Conservation (phyloP, 768 basidiomycete genomes). For the Megacollybia marginata region DNA sequence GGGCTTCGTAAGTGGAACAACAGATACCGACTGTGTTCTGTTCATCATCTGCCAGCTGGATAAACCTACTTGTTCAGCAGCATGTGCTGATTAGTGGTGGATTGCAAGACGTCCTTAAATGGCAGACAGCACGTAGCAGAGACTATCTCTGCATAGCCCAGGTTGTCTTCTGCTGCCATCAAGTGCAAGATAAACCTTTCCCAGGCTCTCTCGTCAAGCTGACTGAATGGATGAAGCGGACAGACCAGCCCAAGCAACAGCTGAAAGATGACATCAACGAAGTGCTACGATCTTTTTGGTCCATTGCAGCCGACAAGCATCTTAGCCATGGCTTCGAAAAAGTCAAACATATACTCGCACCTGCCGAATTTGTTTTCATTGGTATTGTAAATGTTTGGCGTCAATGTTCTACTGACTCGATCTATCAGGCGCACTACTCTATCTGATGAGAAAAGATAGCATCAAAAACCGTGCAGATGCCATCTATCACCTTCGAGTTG, state of each 20-base stretch:
- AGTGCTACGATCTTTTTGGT: conserved; percentile 47
- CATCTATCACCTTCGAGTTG: conserved; percentile 48
- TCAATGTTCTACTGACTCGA: neutral
- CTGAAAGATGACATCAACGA: conserved; percentile 51
- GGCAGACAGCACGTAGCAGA: conserved; percentile 64
- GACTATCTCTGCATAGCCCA: conserved; percentile 72
- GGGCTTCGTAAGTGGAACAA: conserved; percentile 4
- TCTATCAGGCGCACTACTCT: conserved; percentile 57
- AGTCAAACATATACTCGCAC: conserved; percentile 57
- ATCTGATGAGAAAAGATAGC: conserved; percentile 36
- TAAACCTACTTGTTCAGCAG: conserved; percentile 42
- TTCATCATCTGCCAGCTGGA: conserved; percentile 35
- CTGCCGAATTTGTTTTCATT: conserved; percentile 75
- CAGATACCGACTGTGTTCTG: too few relatives aligned
- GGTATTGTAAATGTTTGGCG: conserved; percentile 32
- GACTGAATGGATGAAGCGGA: neutral
- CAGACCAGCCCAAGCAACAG: conserved; percentile 24
- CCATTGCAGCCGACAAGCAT: conserved; percentile 34
- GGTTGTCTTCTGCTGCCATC: conserved; percentile 59
- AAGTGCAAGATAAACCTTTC: neutral
- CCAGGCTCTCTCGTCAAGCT: neutral
- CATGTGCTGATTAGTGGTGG: conserved; percentile 56
- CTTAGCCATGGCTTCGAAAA: conserved; percentile 43
- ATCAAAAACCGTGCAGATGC: conserved; percentile 44
- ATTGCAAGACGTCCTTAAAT: conserved; percentile 45